Evolutionary conservation across 345 rosid genomes (phyloP), one percentile per base, ranked within the genome.

Genomic region (Ceriops tagal): DNA sequence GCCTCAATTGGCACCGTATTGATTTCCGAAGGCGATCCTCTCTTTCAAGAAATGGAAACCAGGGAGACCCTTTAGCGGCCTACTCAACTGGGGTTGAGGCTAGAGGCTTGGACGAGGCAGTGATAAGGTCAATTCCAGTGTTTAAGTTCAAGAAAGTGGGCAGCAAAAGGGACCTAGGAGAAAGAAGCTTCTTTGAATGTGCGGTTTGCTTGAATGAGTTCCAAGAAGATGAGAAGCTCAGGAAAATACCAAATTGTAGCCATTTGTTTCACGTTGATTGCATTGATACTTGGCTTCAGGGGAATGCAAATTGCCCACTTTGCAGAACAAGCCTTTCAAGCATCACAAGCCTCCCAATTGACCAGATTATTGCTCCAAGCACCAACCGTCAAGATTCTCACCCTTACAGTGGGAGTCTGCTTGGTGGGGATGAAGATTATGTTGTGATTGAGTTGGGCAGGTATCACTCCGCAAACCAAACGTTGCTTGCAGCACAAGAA

Each of bases 191-290:
- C 55, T 74, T 76, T 30, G 96, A 89, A 62, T 92, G 97, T 47
- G 87, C 96, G 0, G 95, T 91, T 76, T 89, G 97, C 77, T 79
- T 93, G 78, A 86, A 70, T 24, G 97, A 93, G 88, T 93, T 93
- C 72, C 85, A 83, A 62, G 96, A 89, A 59, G 83, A 89, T 3
- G 98, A 93, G 84, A 91, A 80, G 74, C 82, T 91, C 4, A 81
- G 85, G 67, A 79, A 75, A 39, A 82, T 93, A 24, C 98, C 98
- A 5, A 85, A 78, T 11, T 93, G 98, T 43, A 53, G 73, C 77
- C 98, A 93, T 77, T 85, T 89, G 52, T 93, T 93, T 55, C 98
- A 93, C 64, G 88, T 93, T 2, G 97, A 93, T 64, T 93, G 96
- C 81, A 89, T 93, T 58, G 98, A 91, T 75, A 72, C 87, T 61